phyloP scores from a whole-genome alignment of 768 basidiomycete species.

The Tulasnella sp. region DNA sequence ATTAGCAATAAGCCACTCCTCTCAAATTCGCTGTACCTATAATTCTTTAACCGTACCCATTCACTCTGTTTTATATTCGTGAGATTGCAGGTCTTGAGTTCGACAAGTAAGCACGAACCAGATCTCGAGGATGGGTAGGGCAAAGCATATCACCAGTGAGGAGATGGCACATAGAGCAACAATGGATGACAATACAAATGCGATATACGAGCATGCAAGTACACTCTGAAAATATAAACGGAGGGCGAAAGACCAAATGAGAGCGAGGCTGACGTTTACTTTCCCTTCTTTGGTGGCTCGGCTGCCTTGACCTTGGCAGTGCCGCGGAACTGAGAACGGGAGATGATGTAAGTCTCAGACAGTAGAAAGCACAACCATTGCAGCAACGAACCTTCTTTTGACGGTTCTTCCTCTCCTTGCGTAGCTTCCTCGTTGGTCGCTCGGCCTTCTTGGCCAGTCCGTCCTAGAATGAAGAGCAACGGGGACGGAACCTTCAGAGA shows the following conservation, averaged over 20 bases:
- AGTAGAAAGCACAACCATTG: not conserved
- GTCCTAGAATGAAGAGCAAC: conserved; percentile 32
- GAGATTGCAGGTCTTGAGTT: not conserved
- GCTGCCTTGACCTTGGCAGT: conserved; percentile 92
- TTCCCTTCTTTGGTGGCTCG: conserved; percentile 70
- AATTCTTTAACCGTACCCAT: not conserved
- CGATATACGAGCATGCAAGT: not conserved
- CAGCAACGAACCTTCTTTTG: conserved; percentile 77
- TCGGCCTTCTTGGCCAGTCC: conserved; percentile 68
- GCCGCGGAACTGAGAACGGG: conserved; percentile 62
- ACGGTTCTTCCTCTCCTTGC: conserved; percentile 99
- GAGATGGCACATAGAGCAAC: not conserved
- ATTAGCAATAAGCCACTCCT: too few species aligned
- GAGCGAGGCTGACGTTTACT: not conserved
- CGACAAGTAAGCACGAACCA: not conserved
- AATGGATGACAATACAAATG: not conserved
- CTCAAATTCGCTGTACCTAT: not conserved
- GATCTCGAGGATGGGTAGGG: not conserved
- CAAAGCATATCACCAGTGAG: not conserved
- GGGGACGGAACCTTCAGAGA: not conserved
- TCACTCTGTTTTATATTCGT: not conserved
- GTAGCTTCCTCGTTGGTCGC: conserved; percentile 89
- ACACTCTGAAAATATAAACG: not conserved
- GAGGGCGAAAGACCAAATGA: not conserved
- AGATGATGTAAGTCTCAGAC: conserved; percentile 16